Base-by-base conservation (phyloP, 202 grass and related monocot species). In the Zoysia matrella region DNA sequence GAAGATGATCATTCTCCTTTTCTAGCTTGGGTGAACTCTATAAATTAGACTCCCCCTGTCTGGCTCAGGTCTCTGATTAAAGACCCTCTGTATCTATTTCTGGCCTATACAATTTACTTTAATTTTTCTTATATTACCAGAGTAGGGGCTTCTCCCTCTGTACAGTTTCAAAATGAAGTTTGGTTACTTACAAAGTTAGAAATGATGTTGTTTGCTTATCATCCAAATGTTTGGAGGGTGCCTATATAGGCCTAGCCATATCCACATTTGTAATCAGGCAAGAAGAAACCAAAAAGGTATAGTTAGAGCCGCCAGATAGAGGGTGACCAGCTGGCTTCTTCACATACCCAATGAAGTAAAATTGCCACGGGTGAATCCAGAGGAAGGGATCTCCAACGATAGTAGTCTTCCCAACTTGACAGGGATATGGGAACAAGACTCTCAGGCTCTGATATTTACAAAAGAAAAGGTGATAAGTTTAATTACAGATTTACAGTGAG, bases 341-440 rank as follows among this genome's bases (percentile, higher is more conserved):
- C 57, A 62, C 85, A 84, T 86, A 98, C 95, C 95, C 90, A 98
- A 77, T 98, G 95, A 86, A 95, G 86, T 78, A 98, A 78, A 81
- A 98, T 5, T 64, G 92, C 88, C 71, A 90, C 88, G 46, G 95
- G 95, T 70, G 95, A 98, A 90, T 91, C 64, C 50, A 95, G 73
- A 22, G 92, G 92, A 86, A 98, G 92, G 73, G 55, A 85, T 77
- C 95, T 94, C 95, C 95, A 98, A 51, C 73, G 56, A 63, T 93
- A 98, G 81, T 98, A 98, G 13, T 91, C 92, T 77, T 93, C 75
- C 95, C 95, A 98, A 60, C 84, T 91, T 80, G 54, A 86, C 52
- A 98, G 70, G 62, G 74, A 22, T 80, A 14, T 40, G 15, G 72
- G 58, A 60, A 95, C 15, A 68, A 60, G 43, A 83, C n/a, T 80